Base-by-base conservation (phyloP, 805 yeast genomes). In the Naumovozyma baii region DNA sequence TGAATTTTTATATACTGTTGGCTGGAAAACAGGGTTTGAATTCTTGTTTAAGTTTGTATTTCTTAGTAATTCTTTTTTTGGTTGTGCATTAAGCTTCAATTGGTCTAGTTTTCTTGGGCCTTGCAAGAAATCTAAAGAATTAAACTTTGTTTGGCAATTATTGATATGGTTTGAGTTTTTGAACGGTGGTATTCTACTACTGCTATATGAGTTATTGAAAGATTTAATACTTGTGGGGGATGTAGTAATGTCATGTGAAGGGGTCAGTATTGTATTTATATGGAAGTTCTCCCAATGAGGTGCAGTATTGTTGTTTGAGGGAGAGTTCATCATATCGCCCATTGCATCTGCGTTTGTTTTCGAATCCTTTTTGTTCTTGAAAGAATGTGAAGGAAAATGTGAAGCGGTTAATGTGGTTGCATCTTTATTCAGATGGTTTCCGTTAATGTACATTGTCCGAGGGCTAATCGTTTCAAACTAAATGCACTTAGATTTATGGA, bases 11-110 rank as follows among this genome's bases (percentile, higher is more conserved):
- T 29, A 29, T 12, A 12, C 5, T 13, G 31, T 12, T 9, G 31
- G 31, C 13, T 9, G 5, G 9, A 29, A 9, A 8, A 29, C 7
- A 8, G 31, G 15, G 5, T 29, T 9, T 12, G 13, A 5, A n/a
- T 29, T n/a, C 31, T 49, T 52, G 42, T 58, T 58, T 31, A 55
- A 33, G 42, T 54, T 54, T n/a, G 63, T 58, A 38, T 58, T 58
- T 39, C 59, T 51, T 30, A 46, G 44, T 28, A 58, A 36, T 36
- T 49, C 51, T 16, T 57, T 59, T 9, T 57, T 57, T 3, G 54
- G 47, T 33, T 44, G 48, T 31, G 46, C 38, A n/a, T 37, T 49
- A 10, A 44, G 39, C 18, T 44, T 42, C 22, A 46, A 36, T 32
- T 48, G 52, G 9, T 47, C 38, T 3, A 51, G 51, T 18, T 62